Evolutionary conservation across 805 yeast genomes (phyloP).

Genomic region (Scheffersomyces ergatensis): DNA sequence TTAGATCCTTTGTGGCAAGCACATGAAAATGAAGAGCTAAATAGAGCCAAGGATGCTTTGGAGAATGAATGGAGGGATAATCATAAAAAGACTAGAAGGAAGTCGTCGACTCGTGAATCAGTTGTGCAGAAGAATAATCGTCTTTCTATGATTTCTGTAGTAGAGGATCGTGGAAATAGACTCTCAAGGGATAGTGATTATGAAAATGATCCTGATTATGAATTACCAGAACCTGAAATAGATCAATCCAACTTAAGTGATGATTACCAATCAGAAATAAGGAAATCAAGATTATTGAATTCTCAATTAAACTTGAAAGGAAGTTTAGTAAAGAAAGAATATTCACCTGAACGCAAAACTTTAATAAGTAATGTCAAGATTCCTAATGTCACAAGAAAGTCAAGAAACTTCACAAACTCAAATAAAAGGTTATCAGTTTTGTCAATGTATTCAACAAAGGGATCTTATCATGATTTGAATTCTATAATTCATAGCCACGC

Average conservation of each 20-base stretch:
- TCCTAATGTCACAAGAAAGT: conserved; percentile 70
- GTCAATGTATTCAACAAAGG: conserved; percentile 67
- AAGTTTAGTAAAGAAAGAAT: conserved; percentile 20
- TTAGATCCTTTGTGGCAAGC: conserved; percentile 57
- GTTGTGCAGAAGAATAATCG: conserved; percentile 25
- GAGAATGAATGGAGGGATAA: conserved; percentile 13
- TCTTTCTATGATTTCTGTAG: conserved; percentile 34
- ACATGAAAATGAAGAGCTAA: conserved; percentile 47
- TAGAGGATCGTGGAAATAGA: conserved; percentile 17
- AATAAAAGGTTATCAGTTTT: conserved; percentile 71
- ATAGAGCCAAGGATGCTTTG: conserved; percentile 41
- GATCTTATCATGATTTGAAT: conserved; percentile 60
- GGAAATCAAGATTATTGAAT: conserved; percentile 42
- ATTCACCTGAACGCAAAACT: conserved; percentile 41
- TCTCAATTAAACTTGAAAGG: conserved; percentile 34
- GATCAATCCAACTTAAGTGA: conserved; percentile 37
- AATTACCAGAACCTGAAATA: conserved; percentile 35
- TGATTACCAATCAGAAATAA: conserved; percentile 44
- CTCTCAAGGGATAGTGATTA: conserved; percentile 17
- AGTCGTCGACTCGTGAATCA: conserved; percentile 26
- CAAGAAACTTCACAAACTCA: conserved; percentile 57
- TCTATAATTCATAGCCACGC: conserved; percentile 27
- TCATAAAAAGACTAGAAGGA: conserved; percentile 3
- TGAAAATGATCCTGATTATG: conserved; percentile 18
- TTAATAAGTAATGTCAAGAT: conserved; percentile 60